These are phyloP conservation scores for Cutaneotrichosporon cyanovorans DNA, from an alignment of 1,284 basidiomycete species.

Conservation along the genomic window DNA sequence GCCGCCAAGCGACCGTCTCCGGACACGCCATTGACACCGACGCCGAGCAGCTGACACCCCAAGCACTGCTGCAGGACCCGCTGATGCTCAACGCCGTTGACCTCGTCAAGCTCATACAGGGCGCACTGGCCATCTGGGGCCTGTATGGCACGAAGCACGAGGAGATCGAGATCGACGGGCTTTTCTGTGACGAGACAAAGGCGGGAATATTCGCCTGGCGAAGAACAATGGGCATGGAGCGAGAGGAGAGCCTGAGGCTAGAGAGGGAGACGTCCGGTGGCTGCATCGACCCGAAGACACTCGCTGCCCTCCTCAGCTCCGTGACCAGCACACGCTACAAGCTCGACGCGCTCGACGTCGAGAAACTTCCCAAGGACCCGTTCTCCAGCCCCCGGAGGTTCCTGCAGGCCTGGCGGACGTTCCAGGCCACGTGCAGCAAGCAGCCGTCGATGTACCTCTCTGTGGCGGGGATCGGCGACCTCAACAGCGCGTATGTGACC, in stretches of 20 bases:
- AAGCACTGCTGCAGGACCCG: conserved; percentile 11
- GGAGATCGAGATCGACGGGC: conserved; percentile 32
- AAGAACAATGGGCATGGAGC: conserved; percentile 39
- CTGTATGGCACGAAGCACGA: conserved; percentile 18
- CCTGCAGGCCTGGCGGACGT: conserved; percentile 28
- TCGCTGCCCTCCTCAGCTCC: conserved; percentile 34
- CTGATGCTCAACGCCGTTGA: conserved; percentile 33
- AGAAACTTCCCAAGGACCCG: conserved; percentile 39
- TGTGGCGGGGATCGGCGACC: conserved; percentile 23
- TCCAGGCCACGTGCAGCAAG: conserved; percentile 13
- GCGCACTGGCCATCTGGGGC: conserved; percentile 36
- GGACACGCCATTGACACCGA: not conserved
- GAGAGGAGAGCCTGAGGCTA: conserved; percentile 33
- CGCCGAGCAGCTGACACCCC: not conserved
- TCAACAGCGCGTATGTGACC: conserved; percentile 26
- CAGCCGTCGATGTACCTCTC: conserved; percentile 14
- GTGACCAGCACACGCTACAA: conserved; percentile 38
- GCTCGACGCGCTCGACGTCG: conserved; percentile 30
- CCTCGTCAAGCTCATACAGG: conserved; percentile 39
- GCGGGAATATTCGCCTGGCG: conserved; percentile 36
- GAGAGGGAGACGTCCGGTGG: conserved; percentile 43
- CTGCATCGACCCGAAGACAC: conserved; percentile 38
- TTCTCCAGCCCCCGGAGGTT: conserved; percentile 29
- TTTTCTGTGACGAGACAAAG: conserved; percentile 44
- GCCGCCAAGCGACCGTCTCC: not conserved